A percentile compares a stretch with the other conserved stretches of the same genome.
Conservation (phyloP, 345 rosid genomes). For the Citrus cavaleriei region DNA sequence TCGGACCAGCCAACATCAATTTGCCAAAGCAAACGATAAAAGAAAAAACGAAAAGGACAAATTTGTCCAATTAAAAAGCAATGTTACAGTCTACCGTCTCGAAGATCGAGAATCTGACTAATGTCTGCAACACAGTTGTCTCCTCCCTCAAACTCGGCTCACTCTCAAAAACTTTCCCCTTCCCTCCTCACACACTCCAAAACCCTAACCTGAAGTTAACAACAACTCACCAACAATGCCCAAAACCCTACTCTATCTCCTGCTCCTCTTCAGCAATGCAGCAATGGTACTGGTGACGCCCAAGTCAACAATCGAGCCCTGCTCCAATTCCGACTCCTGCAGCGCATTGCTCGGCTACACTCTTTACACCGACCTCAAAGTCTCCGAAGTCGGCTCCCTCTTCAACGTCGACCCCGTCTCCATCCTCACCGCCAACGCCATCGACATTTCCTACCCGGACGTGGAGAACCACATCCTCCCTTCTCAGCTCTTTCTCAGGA, state of each 20-base stretch:
- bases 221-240: conserved; percentile 25
- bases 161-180: not conserved
- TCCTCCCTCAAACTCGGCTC: conserved; percentile 10
- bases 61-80: conserved; percentile 21
- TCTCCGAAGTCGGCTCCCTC: conserved; percentile 84
- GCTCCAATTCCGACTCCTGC: conserved; percentile 76
- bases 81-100: conserved; percentile 1
- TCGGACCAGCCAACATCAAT: not conserved
- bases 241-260: conserved; percentile 4
- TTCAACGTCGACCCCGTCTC: conserved; percentile 86
- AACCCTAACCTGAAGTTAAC: conserved; percentile 11
- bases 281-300: conserved; percentile 28
- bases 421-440: conserved; percentile 73
- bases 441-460: conserved; percentile 88
- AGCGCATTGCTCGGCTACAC: conserved; percentile 86
- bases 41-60: conserved; percentile 10
- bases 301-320: conserved; percentile 94
- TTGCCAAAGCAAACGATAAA: not conserved
- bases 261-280: conserved; percentile 30
- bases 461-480: conserved; percentile 94
- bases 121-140: conserved; percentile 34
- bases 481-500: conserved; percentile 65
- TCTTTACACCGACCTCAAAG: conserved; percentile 89
- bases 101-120: conserved; percentile 34
- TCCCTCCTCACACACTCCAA: too few species aligned